These are phyloP conservation scores for Citrus reticulata DNA, from an alignment of 345 rosid species.

Conservation along the genomic window DNA sequence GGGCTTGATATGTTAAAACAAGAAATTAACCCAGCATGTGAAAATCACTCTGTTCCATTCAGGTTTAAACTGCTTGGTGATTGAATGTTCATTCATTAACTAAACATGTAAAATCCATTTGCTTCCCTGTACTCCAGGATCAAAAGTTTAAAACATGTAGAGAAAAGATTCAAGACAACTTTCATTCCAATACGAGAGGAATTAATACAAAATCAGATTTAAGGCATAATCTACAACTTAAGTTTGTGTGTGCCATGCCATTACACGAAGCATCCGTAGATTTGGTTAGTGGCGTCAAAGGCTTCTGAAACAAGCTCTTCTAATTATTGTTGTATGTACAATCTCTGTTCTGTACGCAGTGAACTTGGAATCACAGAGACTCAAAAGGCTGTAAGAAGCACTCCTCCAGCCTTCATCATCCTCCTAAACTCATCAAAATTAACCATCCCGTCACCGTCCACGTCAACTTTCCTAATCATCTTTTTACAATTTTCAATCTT, in stretches of 20 bases:
- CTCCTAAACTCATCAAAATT: constrained; percentile 47
- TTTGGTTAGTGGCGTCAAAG: too few species aligned
- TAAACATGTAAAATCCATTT: not conserved
- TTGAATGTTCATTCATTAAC: not conserved
- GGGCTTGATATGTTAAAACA: not conserved
- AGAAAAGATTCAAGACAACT: not conserved
- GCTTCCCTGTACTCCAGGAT: not conserved
- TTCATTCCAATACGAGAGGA: not conserved
- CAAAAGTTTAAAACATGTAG: not conserved
- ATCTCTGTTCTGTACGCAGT: not conserved
- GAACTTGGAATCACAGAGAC: not conserved
- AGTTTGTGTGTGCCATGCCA: too few species aligned
- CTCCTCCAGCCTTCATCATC: constrained; percentile 50
- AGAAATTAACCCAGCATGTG: not conserved
- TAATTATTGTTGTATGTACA: constrained; percentile 1
- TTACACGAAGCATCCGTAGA: too few species aligned
- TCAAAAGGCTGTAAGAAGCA: constrained; percentile 1
- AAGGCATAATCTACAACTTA: not conserved
- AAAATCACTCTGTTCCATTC: too few species aligned
- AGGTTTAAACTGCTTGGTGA: not conserved
- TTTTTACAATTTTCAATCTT: constrained; percentile 47
- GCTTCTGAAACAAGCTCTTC: not conserved
- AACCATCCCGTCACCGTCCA: constrained; percentile 69
- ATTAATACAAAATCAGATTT: not conserved
- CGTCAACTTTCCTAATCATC: constrained; percentile 60